A percentile compares a stretch with the other conserved stretches of the same genome.
Evolutionary conservation across 1,284 basidiomycete genomes (phyloP).

Genomic region (Salmacisia buchloeana): DNA sequence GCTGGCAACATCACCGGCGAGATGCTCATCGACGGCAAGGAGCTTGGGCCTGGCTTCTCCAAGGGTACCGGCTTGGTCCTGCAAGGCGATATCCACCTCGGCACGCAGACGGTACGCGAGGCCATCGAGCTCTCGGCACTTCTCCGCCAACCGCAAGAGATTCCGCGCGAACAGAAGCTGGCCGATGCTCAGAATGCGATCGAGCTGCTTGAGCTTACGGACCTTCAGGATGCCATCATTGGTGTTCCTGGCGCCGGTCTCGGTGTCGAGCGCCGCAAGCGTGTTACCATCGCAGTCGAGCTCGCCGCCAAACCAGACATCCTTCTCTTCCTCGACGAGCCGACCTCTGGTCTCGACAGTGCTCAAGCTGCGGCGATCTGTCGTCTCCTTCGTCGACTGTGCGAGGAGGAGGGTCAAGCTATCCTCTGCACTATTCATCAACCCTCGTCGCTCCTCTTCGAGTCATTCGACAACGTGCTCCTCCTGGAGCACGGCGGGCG

Average conservation of each 20-base stretch:
- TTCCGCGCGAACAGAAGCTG: constrained; percentile 28
- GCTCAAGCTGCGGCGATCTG: constrained; percentile 33
- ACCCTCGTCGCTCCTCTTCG: constrained; percentile 33
- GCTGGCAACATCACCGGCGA: constrained; percentile 17
- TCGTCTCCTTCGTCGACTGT: constrained; percentile 31
- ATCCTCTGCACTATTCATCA: constrained; percentile 46
- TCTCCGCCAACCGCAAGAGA: constrained; percentile 33
- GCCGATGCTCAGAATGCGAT: constrained; percentile 28
- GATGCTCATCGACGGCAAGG: constrained; percentile 19
- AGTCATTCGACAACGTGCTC: constrained; percentile 37
- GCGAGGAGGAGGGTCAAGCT: constrained; percentile 30
- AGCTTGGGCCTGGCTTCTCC: constrained; percentile 17
- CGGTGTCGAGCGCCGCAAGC: constrained; percentile 34
- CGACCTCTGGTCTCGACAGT: constrained; percentile 38
- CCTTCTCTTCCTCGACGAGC: constrained; percentile 46
- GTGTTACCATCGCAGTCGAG: constrained; percentile 43
- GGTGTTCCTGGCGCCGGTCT: constrained; percentile 35
- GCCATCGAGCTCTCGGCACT: constrained; percentile 38
- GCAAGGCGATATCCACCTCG: constrained; percentile 34
- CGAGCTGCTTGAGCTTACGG: constrained; percentile 33
- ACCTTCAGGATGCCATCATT: constrained; percentile 34
- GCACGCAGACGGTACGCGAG: constrained; percentile 36
- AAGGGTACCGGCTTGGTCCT: constrained; percentile 21
- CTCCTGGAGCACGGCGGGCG: constrained; percentile 33
- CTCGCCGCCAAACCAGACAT: constrained; percentile 40